Percentiles rank a stretch among this genome's conserved stretches.
These are phyloP conservation scores for Plenodomus tracheiphilus DNA, from an alignment of 2,329 filamentous ascomycete genomes.

Conservation along the genomic window DNA sequence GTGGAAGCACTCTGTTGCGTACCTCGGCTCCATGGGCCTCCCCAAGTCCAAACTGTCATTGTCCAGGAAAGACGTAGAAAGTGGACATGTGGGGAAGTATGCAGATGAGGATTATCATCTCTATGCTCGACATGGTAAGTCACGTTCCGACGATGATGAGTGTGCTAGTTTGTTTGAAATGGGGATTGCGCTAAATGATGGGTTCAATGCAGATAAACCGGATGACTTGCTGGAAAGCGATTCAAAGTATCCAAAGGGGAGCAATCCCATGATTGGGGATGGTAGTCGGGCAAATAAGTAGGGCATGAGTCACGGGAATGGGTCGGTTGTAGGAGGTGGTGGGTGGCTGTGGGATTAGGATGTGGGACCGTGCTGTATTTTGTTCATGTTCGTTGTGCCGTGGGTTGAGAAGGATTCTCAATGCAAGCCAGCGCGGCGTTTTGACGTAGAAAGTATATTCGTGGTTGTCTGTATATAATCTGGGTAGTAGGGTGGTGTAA, in stretches of 20 bases:
- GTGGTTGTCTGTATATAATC: background rate
- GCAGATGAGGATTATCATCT: slow-evolving; percentile 54
- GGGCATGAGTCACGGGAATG: too few species aligned
- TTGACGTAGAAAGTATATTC: background rate
- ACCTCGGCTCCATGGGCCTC: slow-evolving; percentile 65
- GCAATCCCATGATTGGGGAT: slow-evolving; percentile 50
- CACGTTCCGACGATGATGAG: slow-evolving; percentile 8
- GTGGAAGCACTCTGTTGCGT: slow-evolving; percentile 71
- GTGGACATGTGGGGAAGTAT: slow-evolving; percentile 50
- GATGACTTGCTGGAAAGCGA: slow-evolving; percentile 58
- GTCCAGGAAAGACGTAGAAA: slow-evolving; percentile 62
- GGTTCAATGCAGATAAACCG: slow-evolving; percentile 51
- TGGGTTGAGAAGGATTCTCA: too few species aligned
- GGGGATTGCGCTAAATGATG: slow-evolving; percentile 26
- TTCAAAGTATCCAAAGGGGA: slow-evolving; percentile 48
- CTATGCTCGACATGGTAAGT: slow-evolving; percentile 55
- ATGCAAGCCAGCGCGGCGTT: background rate
- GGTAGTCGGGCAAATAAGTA: slow-evolving; percentile 57
- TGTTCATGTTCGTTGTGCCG: too few species aligned
- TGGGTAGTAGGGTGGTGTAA: background rate
- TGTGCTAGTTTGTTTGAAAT: slow-evolving; percentile 27
- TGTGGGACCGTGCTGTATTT: too few species aligned
- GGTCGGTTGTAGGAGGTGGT: too few species aligned
- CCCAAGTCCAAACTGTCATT: slow-evolving; percentile 59
- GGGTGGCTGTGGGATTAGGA: too few species aligned